phyloP scores from a whole-genome alignment of 306 rosid species.

The Fragaria ananassa region DNA sequence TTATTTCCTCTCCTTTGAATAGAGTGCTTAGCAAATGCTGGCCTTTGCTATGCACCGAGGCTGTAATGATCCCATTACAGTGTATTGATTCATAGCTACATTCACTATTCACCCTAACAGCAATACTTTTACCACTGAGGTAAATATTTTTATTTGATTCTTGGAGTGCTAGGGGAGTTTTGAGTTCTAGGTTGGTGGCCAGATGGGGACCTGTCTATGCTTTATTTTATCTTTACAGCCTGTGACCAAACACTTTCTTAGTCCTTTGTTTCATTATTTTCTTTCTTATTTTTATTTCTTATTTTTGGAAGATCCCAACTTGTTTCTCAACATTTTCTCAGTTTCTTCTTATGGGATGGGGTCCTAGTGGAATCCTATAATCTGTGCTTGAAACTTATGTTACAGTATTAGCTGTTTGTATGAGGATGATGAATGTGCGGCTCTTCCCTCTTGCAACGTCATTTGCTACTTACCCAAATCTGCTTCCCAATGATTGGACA shows the following conservation, averaged over 20 bases:
- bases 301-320: background rate
- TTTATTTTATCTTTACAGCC: conserved; percentile 37
- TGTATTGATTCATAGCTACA: background rate
- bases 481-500: no score
- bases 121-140: background rate
- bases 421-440: no score
- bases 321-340: background rate
- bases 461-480: no score
- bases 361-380: background rate
- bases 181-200: conserved; percentile 5
- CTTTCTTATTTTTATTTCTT: background rate
- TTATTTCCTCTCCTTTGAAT: background rate
- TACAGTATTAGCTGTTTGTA: no score
- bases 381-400: background rate
- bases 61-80: background rate
- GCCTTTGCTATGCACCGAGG: background rate
- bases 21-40: background rate
- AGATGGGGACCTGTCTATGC: conserved; percentile 30
- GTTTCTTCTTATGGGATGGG: background rate
- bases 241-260: conserved; percentile 14
- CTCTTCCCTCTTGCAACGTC: no score
- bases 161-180: conserved; percentile 15
- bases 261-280: background rate
- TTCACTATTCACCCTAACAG: conserved; percentile 4
- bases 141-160: conserved; percentile 6